Evolutionary conservation across 2,329 filamentous ascomycete genomes (phyloP), one percentile per base, ranked within the genome.

Genomic region (Ophiostoma himal-ulmi): DNA sequence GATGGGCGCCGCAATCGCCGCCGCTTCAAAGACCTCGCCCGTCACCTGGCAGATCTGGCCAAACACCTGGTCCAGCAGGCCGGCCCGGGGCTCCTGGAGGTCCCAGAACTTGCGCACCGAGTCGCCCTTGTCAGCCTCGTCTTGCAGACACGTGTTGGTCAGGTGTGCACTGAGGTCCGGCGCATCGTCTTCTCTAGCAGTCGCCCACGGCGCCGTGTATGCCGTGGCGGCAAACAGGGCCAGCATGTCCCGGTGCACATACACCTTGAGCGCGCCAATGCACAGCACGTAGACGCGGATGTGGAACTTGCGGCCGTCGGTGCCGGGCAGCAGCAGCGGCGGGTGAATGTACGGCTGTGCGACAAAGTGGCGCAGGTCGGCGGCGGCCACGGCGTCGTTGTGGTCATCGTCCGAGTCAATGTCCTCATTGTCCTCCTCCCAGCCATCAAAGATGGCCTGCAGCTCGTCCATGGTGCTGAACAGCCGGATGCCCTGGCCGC

Each of bases 81-180:
- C 39, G 65, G 37, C 34, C 14, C 1, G 3, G 8, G 62, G 34
- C 62, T 65, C 78, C 62, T 74, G 79, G 0, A 97, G 81, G 5
- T 85, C 82, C 89, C 91, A 95, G 82, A 97, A 96, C 36, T 69
- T 71, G 34, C 69, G 71, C 54, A 75, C 75, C 84, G 11, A 97
- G 93, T 17, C 86, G 88, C 68, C 88, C 89, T 73, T 88, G 86
- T 72, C 79, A 5, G 82, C 79, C 64, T 78, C 82, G 69, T 86
- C 85, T 78, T 98, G 95, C 1, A 97, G 87, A 78, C 95, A 99
- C 1, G 95, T 98, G 79, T 99, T 99, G 64, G 95, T 99, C 3
- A 99, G 85, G 77, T 97, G 95, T 0, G 89, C 85, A 68, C 88
- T 87, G 6, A 97, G 86, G 74, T 90, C 84, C 7, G 80, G 76